Base-by-base conservation (phyloP, 2,329 filamentous ascomycete species). In the Pestalotiopsis sp. region DNA sequence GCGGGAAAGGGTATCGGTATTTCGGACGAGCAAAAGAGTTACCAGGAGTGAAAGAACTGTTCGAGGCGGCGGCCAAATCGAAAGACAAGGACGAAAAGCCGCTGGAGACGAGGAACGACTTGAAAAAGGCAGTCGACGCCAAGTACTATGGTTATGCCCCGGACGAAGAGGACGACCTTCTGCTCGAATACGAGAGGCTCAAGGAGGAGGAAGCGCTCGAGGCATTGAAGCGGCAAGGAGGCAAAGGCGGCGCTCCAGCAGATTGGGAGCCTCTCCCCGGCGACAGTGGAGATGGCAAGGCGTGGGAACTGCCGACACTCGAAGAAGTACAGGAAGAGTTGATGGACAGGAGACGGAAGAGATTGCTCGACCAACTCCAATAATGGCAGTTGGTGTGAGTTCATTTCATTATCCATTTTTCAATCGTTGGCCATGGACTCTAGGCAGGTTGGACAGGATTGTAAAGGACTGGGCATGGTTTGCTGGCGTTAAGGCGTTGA, bases 291-390 rank as follows among this genome's bases (percentile, higher is more conserved):
- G 94, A 97, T 78, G 95, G 95, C 0, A 83, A 90, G 48, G 87
- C 84, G 60, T 98, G 95, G 95, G 88, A 88, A 70, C 79, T 98
- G 74, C 96, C 96, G 9, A 94, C 92, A 4, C 81, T 94, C 67
- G 94, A 97, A 22, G 93, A 98, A 78, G 95, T 98, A n/a, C 94
- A 98, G 80, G 89, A 94, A 76, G 96, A 98, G 80, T 82, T 99
- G 73, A 87, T 99, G 66, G 94, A 98, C 72, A 86, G 95, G 80
- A 88, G 94, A 80, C 89, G 93, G 78, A 88, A 91, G 80, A 93
- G 91, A 78, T 82, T 99, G 70, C 81, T 99, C 72, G 94, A 98
- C 74, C 95, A 96, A 81, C 85, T 97, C 40, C 71, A 77, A 69
- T 76, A 73, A 66, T 59, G 58, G 30, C 4, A 20, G 38, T 11